These are phyloP conservation scores for Mycena sp. DNA, from an alignment of 1,284 basidiomycete genomes.

Conservation along the genomic window DNA sequence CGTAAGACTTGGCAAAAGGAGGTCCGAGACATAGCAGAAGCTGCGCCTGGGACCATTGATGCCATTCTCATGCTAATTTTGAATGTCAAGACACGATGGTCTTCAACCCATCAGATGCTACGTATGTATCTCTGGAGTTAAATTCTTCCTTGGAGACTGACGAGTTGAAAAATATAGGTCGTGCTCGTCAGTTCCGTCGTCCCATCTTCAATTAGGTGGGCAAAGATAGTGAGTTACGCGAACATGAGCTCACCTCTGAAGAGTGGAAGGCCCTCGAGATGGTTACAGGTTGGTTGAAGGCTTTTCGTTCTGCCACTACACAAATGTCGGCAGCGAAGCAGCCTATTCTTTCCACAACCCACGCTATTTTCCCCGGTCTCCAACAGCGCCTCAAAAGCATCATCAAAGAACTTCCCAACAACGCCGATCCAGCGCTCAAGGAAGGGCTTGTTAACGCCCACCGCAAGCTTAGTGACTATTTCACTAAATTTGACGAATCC, in stretches of 20 bases:
- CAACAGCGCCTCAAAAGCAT: slow-evolving; percentile 25
- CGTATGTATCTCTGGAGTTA: slow-evolving; percentile 4
- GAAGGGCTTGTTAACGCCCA: slow-evolving; percentile 23
- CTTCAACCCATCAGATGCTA: slow-evolving; percentile 39
- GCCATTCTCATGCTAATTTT: slow-evolving; percentile 30
- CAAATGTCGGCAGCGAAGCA: slow-evolving; percentile 39
- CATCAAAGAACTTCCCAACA: not conserved
- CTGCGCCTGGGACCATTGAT: not conserved
- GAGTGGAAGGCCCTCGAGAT: slow-evolving; percentile 37
- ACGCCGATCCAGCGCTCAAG: slow-evolving; percentile 2
- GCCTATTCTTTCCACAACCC: slow-evolving; percentile 31
- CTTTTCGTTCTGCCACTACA: slow-evolving; percentile 37
- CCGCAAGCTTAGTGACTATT: slow-evolving; percentile 30
- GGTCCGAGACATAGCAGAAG: not conserved
- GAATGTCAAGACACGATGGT: slow-evolving; percentile 37
- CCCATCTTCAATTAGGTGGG: slow-evolving; percentile 25
- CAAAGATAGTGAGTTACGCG: slow-evolving; percentile 28
- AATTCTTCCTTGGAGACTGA: not conserved
- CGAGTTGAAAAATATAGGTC: slow-evolving; percentile 20
- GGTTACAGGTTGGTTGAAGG: slow-evolving; percentile 33
- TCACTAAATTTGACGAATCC: slow-evolving; percentile 28
- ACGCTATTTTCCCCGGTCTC: slow-evolving; percentile 32
- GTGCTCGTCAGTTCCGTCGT: slow-evolving; percentile 30
- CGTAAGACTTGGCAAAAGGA: slow-evolving; percentile 26
- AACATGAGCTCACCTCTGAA: not conserved